Evolutionary conservation across 2,329 filamentous ascomycete genomes (phyloP), one percentile per base, ranked within the genome.

Genomic region (Fusarium sp.): DNA sequence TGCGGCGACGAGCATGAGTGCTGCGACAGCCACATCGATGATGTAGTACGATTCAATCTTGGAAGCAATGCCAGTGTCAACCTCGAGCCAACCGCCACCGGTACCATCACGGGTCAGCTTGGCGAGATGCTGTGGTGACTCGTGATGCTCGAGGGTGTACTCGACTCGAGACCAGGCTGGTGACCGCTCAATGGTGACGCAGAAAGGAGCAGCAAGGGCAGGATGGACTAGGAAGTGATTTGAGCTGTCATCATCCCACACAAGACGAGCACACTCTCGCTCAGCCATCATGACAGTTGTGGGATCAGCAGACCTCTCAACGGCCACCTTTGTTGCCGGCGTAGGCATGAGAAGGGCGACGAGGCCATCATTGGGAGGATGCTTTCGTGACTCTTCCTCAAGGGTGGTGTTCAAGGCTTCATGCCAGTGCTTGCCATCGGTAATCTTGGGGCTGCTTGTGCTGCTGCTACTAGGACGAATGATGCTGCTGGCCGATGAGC

Each of bases 331-430:
- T 0, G 91, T 89, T 14, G 91, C 91, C 0, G 91, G 89, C 2
- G 85, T 83, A 2, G 93, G 93, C 82, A 94, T 93, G 15, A 94
- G 87, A 1, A 92, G 85, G 2, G 93, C 92, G 7, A 95, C 88
- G 0, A 92, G 86, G 1, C 90, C 90, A 78, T 92, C 90, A 47
- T 89, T 86, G 8, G 90, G 90, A 14, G 85, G 86, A 61, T 89
- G 85, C 1, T 85, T 85, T 5, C 90, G 85, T 0, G 86, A 81
- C 45, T 87, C 84, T 65, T 89, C 88, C 78, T 91, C 90, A 5
- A 91, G 84, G 0, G 88, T 88, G 4, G 90, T 92, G 52, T 81
- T 84, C 50, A 92, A 82, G 2, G 88, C 89, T 74, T 90, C 88
- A 47, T 88, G 84, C 89, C 89, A 90, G 79, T 88, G 79, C 77